Evolutionary conservation across 768 basidiomycete species (phyloP), one percentile per base, ranked within the genome.

Genomic region (Suillus luteus): DNA sequence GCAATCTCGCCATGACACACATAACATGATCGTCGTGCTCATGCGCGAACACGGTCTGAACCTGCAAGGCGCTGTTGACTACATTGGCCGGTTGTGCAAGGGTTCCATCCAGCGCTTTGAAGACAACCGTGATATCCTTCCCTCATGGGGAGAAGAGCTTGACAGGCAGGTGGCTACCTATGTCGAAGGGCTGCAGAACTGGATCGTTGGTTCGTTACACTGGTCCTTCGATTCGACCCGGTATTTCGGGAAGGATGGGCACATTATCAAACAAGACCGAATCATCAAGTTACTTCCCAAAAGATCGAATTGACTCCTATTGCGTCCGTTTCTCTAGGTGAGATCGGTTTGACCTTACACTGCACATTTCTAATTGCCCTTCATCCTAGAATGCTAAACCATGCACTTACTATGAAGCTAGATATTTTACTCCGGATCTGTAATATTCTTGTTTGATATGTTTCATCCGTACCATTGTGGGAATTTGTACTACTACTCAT

Each of bases 11-110:
- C 83, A 82, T 11, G 86, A 89, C 65, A 86, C 85, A 19, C 86
- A 89, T 72, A 91, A 92, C 72, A 87, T 91, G 82, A 82, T 92
- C 61, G 77, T 81, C n/a, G 86, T 91, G 59, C 80, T 90, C 66
- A 90, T 88, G 86, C 76, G 80, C 51, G 78, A 86, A 64, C 83
- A 85, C 59, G 83, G 81, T 4, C 78, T 86, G 57, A 78, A 78
- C 41, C 75, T 91, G 10, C 88, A 91, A 65, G 76, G 80, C 40
- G 89, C 90, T 4, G 73, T 91, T 35, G 84, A 90, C 71, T 82
- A 82, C 65, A 84, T 90, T 62, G 90, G 87, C 14, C 80, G 84
- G 11, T 78, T 88, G 4, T 91, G 87, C 73, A 75, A 77, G 63
- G 77, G 80, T 68, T 81, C 84, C 24, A 83, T 88, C 63, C 80